Evolutionary conservation across 1,284 basidiomycete species (phyloP), one percentile per base, ranked within the genome.

Genomic region (Microstroma glucosiphilum): DNA sequence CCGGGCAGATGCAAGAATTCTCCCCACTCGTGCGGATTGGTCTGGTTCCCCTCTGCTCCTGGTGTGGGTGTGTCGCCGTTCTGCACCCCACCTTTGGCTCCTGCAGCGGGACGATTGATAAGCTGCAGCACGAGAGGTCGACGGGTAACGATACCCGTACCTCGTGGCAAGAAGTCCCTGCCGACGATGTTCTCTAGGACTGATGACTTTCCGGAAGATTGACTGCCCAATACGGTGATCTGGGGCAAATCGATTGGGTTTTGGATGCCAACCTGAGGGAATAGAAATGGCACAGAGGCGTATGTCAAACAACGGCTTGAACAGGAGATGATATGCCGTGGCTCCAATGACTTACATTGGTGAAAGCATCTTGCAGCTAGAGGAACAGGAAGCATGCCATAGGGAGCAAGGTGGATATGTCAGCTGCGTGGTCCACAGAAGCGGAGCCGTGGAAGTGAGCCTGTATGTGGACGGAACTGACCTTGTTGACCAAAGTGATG

Each of bases 1-100:
- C 90, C 89, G 0, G 94, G 92, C 55, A 96, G 84, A 80, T 78
- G 72, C 37, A 97, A 83, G 84, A 98, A 98, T 82, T 98, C 94
- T 77, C 93, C 94, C 94, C 94, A 98, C 82, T 97, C 94, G 74
- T 96, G 87, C 92, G 96, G 78, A 88, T 89, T 57, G 85, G 83
- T 69, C 88, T 84, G n/a, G 15, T 54, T 54, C 4, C 51, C 51
- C 19, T 54, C 51, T 23, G 51, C 80, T 88, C 87, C 41, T 72
- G 75, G n/a, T 62, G 79, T 54, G n/a, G 51, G 51, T 25, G 51
- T 54, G 25, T 54, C 51, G 51, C 51, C 51, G 25, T 54, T 54
- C 51, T 54, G 51, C 6, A 54, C 70, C 46, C 83, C 84, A 61
- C 63, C 68, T 83, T 66, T 81, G 83, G 80, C 64, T 81, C 82